These are phyloP conservation scores for Thielaviopsis cerberus DNA, from an alignment of 2,329 filamentous ascomycete genomes.

Conservation along the genomic window DNA sequence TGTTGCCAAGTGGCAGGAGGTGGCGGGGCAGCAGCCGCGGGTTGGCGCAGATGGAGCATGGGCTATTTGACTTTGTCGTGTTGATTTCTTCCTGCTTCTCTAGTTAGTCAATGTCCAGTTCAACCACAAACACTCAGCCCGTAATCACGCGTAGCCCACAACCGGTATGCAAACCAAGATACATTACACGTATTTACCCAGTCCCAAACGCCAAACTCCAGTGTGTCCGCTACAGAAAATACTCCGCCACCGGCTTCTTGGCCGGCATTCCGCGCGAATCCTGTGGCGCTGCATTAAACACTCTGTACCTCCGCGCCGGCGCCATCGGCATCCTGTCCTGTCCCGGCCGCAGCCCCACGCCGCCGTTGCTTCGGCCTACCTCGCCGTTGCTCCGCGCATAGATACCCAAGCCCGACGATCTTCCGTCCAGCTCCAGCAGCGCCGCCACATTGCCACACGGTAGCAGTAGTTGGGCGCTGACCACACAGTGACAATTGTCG, in stretches of 20 bases:
- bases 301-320: constrained; percentile 75
- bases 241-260: constrained; percentile 94
- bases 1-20: neutral
- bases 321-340: constrained; percentile 29
- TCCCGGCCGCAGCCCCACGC: constrained; percentile 26
- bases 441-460: constrained; percentile 91
- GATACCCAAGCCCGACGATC: constrained; percentile 55
- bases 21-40: neutral
- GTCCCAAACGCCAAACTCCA: neutral
- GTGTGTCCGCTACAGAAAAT: constrained; percentile 49
- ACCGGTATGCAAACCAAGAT: neutral
- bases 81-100: neutral
- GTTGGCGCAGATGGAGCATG: neutral
- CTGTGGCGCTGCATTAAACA: constrained; percentile 92
- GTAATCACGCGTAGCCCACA: too few relatives aligned
- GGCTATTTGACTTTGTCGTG: neutral
- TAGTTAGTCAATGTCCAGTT: neutral
- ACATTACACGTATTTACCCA: neutral
- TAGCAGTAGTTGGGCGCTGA: constrained; percentile 95
- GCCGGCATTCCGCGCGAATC: constrained; percentile 94
- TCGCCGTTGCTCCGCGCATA: constrained; percentile 56
- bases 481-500: constrained; percentile 95
- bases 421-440: constrained; percentile 80
- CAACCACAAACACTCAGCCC: too few relatives aligned
- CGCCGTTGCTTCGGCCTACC: constrained; percentile 36